Base-by-base conservation (phyloP, 2,329 filamentous ascomycete genomes). In the Rutstroemia sp. region DNA sequence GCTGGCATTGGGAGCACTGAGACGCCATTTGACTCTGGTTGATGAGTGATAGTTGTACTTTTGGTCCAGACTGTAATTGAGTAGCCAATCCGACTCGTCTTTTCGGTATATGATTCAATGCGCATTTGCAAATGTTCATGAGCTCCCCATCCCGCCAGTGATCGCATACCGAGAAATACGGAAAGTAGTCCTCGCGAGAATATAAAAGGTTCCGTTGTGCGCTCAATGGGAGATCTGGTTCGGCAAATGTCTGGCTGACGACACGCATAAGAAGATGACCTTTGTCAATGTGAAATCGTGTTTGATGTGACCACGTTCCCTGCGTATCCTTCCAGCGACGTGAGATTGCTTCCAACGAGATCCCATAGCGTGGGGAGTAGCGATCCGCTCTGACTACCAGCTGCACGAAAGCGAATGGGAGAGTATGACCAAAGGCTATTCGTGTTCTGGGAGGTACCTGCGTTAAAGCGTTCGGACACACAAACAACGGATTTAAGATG, bases 61-160 rank as follows among this genome's bases (percentile, higher is more conserved):
- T 53, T 14, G 62, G 64, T 7, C 66, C 65, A 12, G 56, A 68
- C 38, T 72, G 59, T 8, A 67, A 52, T 40, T 73, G 60, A 59
- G 65, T 60, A 17, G 19, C 61, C 14, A 63, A 73, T 68, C 30
- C 73, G 70, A 52, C 71, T 64, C 68, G 42, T 59, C 73, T 71
- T 0, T 72, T 68, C 0, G 80, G 80, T 36, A 85, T 76, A 60
- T 85, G 82, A 10, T 70, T 71, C 10, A 85, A 70, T 3, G 81
- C 80, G 64, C 82, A 86, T 69, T 85, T 85, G 62, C 79, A 81
- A 36, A 80, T 70, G 16, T 77, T 73, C 73, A 82, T 83, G 16
- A 86, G 70, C 38, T 81, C 73, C 17, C 82, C 82, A 59, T 84
- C 78, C 17, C 76, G 74, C 82, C 82, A 86, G 66, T 86, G 82